Evolutionary conservation across 306 rosid genomes (phyloP), one percentile per base, ranked within the genome.

Genomic region (Quercus glauca): DNA sequence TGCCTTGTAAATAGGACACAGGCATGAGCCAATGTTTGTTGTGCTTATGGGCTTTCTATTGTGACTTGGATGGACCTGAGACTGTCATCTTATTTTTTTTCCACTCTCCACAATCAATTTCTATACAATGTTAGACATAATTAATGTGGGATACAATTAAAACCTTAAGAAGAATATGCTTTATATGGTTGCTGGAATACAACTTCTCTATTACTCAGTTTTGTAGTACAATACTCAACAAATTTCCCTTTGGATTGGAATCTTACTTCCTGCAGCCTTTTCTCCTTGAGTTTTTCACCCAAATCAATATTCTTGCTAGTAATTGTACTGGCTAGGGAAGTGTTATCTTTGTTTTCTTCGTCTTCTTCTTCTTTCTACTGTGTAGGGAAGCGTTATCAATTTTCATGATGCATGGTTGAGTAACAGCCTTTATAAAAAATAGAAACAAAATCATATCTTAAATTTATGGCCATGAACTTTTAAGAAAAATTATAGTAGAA

Each of bases 321-420:
- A 28, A 64, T 17, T 63, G 9, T 64, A 15, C 31, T 64, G 43
- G 3, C 11, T 28, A 69, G 29, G 45, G 78, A 58, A 70, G 45
- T 1, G 25, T 65, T 55, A 49, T 74, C 57, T 55, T 31, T 5
- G 11, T 41, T 41, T 41, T 41, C 45, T 71, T 17, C 19, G 25
- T 41, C 45, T 71, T 17, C 19, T 33, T 57, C 17, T 55, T 11
- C 11, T 7, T 41, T 41, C 45, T 64, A 15, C 17, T 29, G 43
- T 5, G 41, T 28, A 60, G 29, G 45, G 78, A 58, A 70, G 55
- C 3, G n/a, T 65, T 55, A 49, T 33, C 68, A 55, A 71, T 23
- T 76, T 69, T 4, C 43, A 43, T 69, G 75, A 76, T 23, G 14
- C 31, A 55, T 79, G 69, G 60, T 68, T 33, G 25, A 55, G 55